A percentile compares a stretch with the other conserved stretches of the same genome.
These are phyloP conservation scores for Umbelopsis isabellina DNA, from an alignment of 192 early-diverging fungal genomes.

Conservation along the genomic window DNA sequence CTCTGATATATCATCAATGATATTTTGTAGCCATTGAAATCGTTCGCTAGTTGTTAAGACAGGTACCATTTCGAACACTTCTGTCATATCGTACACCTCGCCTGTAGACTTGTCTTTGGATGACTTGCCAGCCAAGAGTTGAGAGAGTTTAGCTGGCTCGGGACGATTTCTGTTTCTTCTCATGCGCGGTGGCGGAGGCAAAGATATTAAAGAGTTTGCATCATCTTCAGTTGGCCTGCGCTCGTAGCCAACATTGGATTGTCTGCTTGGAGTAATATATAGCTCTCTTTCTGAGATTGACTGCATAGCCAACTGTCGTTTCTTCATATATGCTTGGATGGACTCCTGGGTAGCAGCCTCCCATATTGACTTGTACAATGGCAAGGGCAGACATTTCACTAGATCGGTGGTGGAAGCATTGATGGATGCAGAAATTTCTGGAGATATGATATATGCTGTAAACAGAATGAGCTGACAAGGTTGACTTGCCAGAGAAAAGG, in stretches of 20 bases:
- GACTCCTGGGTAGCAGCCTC: slow-evolving; percentile 26
- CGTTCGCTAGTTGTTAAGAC: neutral
- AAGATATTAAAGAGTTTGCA: neutral
- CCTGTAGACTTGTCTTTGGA: neutral
- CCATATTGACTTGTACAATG: slow-evolving; percentile 23
- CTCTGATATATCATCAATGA: neutral
- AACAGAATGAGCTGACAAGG: slow-evolving; percentile 39
- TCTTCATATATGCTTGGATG: slow-evolving; percentile 17
- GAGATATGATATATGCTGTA: slow-evolving; percentile 25
- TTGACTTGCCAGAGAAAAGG: slow-evolving; percentile 28
- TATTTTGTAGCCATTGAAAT: slow-evolving; percentile 6
- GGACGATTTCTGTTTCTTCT: neutral
- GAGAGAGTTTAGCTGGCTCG: neutral
- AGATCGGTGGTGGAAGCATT: slow-evolving; percentile 25
- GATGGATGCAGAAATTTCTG: slow-evolving; percentile 27
- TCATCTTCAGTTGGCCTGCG: neutral
- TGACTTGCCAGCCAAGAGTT: neutral
- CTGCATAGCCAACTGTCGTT: neutral
- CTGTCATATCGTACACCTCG: neutral
- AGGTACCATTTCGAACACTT: neutral
- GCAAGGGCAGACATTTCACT: slow-evolving; percentile 27
- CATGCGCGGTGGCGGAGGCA: slow-evolving; percentile 21
- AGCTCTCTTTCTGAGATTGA: neutral
- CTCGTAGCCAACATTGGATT: neutral
- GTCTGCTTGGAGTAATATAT: neutral